Conservation (phyloP, 345 rosid genomes). For the Gossypioides kirkii region DNA sequence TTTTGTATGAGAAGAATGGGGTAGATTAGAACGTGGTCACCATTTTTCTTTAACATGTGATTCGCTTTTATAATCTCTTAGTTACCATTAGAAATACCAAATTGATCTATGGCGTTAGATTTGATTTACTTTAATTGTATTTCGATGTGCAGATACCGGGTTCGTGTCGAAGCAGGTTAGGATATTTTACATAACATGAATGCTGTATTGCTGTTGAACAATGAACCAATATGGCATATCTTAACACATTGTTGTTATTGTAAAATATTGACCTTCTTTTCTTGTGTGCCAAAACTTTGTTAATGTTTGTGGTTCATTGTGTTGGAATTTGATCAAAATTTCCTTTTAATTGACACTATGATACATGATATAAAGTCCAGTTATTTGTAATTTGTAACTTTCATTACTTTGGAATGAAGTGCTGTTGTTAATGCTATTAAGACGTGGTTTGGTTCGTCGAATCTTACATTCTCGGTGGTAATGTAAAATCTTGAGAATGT, state of each 20-base stretch:
- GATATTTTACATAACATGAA: neutral
- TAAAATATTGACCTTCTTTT: neutral
- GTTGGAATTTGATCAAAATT: neutral
- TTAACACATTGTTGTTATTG: neutral
- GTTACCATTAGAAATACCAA: neutral
- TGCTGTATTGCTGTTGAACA: neutral
- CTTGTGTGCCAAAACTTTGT: neutral
- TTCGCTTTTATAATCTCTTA: neutral
- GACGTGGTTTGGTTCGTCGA: too few relatives aligned
- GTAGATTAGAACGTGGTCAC: neutral
- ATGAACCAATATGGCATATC: neutral
- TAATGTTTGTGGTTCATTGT: neutral
- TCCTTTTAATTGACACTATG: neutral
- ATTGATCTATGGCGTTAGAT: neutral
- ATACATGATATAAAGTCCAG: neutral
- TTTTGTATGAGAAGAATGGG: neutral
- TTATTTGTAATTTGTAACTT: neutral
- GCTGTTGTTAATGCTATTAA: too few relatives aligned
- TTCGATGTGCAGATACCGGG: conserved; percentile 8
- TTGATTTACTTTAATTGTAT: neutral
- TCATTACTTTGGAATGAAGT: neutral
- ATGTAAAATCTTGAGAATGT: too few relatives aligned
- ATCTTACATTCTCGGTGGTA: too few relatives aligned
- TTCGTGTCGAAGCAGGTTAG: neutral
- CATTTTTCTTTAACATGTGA: neutral